Percentiles rank a stretch among this genome's conserved stretches.
Evolutionary conservation across 805 yeast species (phyloP).

Genomic region (Candida argentea): DNA sequence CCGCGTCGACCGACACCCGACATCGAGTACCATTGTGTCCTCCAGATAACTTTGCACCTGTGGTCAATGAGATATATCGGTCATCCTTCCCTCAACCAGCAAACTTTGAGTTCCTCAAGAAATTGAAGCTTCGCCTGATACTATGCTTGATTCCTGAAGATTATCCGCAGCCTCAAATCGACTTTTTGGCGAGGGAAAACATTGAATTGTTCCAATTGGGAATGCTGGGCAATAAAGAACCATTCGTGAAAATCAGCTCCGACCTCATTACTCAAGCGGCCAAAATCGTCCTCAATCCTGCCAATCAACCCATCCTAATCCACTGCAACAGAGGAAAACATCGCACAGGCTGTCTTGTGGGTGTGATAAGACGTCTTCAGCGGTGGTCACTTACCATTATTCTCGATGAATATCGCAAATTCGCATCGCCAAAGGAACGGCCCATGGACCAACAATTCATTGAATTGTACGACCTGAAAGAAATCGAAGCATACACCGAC

Average conservation of each 20-base stretch:
- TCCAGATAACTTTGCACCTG: slow-evolving; percentile 90
- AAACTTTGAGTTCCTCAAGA: slow-evolving; percentile 61
- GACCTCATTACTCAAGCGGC: slow-evolving; percentile 71
- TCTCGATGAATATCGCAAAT: slow-evolving; percentile 89
- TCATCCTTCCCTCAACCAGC: slow-evolving; percentile 84
- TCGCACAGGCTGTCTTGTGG: slow-evolving; percentile 92
- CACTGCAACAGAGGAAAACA: slow-evolving; percentile 97
- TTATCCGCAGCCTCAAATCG: slow-evolving; percentile 68
- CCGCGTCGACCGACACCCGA: background rate
- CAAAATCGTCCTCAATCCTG: slow-evolving; percentile 72
- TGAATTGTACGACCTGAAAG: slow-evolving; percentile 70
- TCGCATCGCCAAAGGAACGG: slow-evolving; percentile 90
- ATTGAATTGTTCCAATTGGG: slow-evolving; percentile 81
- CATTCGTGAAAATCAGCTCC: slow-evolving; percentile 66
- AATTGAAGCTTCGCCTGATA: slow-evolving; percentile 58
- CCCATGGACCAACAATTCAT: slow-evolving; percentile 94
- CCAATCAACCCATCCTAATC: slow-evolving; percentile 81
- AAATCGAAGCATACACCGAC: slow-evolving; percentile 45
- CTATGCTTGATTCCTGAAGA: slow-evolving; percentile 85
- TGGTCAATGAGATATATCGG: slow-evolving; percentile 64
- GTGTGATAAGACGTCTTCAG: slow-evolving; percentile 81
- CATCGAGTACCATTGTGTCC: slow-evolving; percentile 32
- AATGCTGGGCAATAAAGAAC: slow-evolving; percentile 91
- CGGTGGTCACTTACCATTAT: slow-evolving; percentile 91
- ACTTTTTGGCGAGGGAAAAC: slow-evolving; percentile 48